A percentile compares a stretch with the other conserved stretches of the same genome.
These are phyloP conservation scores for Aspergillus bertholletiae DNA, from an alignment of 495 filamentous ascomycete species.

Conservation along the genomic window DNA sequence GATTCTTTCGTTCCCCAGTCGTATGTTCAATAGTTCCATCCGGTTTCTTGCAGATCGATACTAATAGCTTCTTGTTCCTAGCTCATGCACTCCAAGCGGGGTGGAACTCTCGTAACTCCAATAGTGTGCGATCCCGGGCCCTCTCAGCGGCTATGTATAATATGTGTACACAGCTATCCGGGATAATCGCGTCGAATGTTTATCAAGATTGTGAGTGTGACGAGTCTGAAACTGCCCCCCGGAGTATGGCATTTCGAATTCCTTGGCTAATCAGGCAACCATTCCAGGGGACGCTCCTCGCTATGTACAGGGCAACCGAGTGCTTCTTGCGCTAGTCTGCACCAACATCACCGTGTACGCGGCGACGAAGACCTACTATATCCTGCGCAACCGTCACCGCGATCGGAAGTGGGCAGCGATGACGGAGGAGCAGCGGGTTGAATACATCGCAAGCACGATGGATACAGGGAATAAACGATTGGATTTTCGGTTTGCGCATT, in stretches of 20 bases:
- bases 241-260: neutral
- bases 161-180: conserved; percentile 45
- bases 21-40: conserved; percentile 30
- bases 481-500: conserved; percentile 38
- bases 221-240: conserved; percentile 6
- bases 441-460: conserved; percentile 33
- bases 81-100: conserved; percentile 36
- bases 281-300: conserved; percentile 52
- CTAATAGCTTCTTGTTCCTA: conserved; percentile 1
- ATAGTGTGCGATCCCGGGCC: conserved; percentile 52
- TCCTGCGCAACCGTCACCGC: conserved; percentile 30
- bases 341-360: conserved; percentile 42
- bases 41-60: conserved; percentile 24
- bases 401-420: conserved; percentile 28
- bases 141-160: conserved; percentile 58
- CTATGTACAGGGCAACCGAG: conserved; percentile 51
- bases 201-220: conserved; percentile 44
- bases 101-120: conserved; percentile 50
- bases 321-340: conserved; percentile 42
- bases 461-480: conserved; percentile 37
- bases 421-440: conserved; percentile 19
- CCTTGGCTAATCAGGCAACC: conserved; percentile 26
- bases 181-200: conserved; percentile 53
- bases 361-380: conserved; percentile 40
- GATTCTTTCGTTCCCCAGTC: conserved; percentile 53